Evolutionary conservation across 2,329 filamentous ascomycete genomes (phyloP).

Genomic region (Samsoniella hepiali): DNA sequence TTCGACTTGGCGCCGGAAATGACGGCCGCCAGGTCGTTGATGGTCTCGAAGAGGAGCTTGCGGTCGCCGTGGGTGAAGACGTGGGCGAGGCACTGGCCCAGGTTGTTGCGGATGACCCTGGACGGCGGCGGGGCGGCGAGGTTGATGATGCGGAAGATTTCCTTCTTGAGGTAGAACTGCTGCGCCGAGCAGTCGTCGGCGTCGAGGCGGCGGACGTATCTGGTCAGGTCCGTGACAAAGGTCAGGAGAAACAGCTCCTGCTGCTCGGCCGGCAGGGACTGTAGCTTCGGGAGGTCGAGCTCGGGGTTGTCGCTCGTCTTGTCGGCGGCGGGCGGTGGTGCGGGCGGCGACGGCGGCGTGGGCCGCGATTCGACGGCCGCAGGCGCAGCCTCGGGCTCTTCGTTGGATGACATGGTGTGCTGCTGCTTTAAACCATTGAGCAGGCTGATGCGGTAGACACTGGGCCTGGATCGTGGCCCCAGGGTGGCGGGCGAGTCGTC

Average conservation of each 20-base stretch:
- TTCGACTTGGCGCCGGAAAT: constrained; percentile 71
- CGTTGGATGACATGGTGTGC: constrained; percentile 36
- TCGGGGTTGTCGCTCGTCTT: constrained; percentile 59
- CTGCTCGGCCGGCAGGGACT: constrained; percentile 86
- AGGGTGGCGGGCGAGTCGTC: constrained; percentile 1
- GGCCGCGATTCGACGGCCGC: constrained; percentile 28
- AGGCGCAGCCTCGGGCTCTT: constrained; percentile 33
- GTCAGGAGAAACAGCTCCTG: constrained; percentile 92
- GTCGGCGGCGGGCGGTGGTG: constrained; percentile 27
- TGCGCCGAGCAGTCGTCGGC: constrained; percentile 80
- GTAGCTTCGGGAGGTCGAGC: constrained; percentile 86
- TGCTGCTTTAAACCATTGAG: constrained; percentile 14
- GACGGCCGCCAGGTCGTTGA: constrained; percentile 79
- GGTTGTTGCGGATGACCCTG: constrained; percentile 82
- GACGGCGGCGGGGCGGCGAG: constrained; percentile 80
- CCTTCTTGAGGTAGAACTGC: constrained; percentile 88
- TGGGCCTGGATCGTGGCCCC: neutral
- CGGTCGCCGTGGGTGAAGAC: constrained; percentile 84
- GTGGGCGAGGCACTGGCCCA: constrained; percentile 78
- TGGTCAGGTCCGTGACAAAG: constrained; percentile 78
- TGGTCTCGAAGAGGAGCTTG: constrained; percentile 88
- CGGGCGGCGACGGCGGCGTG: constrained; percentile 39
- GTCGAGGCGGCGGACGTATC: constrained; percentile 71
- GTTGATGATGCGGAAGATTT: constrained; percentile 89
- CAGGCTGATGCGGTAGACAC: neutral